Evolutionary conservation across 306 rosid genomes (phyloP), one percentile per base, ranked within the genome.

Genomic region (Geum urbanum): DNA sequence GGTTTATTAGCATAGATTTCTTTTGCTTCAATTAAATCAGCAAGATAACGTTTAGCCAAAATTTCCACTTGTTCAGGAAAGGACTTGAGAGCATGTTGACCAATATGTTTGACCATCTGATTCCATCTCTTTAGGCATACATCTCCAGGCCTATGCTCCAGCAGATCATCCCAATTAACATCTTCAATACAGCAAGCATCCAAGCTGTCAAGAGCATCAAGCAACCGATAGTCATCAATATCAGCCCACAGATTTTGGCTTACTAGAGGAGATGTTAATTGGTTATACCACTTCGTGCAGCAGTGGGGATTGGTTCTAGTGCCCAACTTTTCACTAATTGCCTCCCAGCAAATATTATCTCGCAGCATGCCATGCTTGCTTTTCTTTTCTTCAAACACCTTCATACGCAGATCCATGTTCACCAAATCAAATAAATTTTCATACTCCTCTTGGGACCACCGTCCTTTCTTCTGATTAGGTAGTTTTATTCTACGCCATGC

Each of bases 311-410:
- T 56, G 44, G 13, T 48, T 82, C 98, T 82, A 15, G 91, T 84
- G 11, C 67, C 47, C 77, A 92, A 58, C 72, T 71, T 77, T 27
- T 66, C 47, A 60, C 88, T 77, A 63, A 89, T 87, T 67, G 88
- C 79, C 82, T 86, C 91, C 98, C 98, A 89, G 68, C 81, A 57
- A 54, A 92, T 83, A 76, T 89, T 86, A 75, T 92, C 98, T 46
- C 89, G 89, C 74, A 92, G 65, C 95, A 87, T 89, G 16, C 96
- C 96, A 41, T 86, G 86, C 76, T 74, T 77, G 32, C 60, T 22
- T 80, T 65, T 88, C 53, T 74, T 87, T 13, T 71, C 88, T 61
- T 86, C 91, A 19, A 2, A 51, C 52, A 82, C 95, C 79, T 85
- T 88, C 9, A 55, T 13, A 1, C 80, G 81, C 50, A 92, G 89